Conservation (phyloP, 768 basidiomycete species). For the Cantharellus cinnabarinus region DNA sequence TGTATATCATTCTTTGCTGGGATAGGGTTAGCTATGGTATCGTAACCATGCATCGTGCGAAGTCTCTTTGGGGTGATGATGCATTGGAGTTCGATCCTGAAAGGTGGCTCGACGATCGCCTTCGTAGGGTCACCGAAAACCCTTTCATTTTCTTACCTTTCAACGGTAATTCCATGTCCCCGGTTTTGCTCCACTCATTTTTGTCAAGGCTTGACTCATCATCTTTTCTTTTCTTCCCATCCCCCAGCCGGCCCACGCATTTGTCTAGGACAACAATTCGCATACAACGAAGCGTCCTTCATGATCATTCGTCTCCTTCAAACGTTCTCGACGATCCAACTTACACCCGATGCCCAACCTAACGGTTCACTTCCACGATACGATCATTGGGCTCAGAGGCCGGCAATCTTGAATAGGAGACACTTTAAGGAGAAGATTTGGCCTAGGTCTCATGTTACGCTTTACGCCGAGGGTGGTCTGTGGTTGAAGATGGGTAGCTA, state of each 20-base stretch:
- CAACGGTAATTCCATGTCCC: conserved; percentile 19
- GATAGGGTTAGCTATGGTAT: neutral
- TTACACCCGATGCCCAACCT: conserved; percentile 35
- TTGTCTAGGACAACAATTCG: conserved; percentile 15
- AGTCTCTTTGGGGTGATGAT: conserved; percentile 48
- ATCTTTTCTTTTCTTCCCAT: neutral
- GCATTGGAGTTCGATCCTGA: conserved; percentile 64
- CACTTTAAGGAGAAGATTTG: conserved; percentile 4
- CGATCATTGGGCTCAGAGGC: conserved; percentile 1
- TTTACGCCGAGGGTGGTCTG: conserved; percentile 3
- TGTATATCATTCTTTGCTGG: neutral
- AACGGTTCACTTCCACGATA: conserved; percentile 32
- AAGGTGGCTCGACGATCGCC: conserved; percentile 45
- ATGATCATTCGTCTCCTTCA: conserved; percentile 44
- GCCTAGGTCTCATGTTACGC: conserved; percentile 5
- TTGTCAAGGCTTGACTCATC: neutral
- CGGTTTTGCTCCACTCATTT: neutral
- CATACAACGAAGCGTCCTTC: conserved; percentile 34
- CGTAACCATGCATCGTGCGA: neutral
- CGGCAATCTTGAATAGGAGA: neutral
- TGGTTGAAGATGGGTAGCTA: neutral
- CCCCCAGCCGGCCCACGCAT: conserved; percentile 31
- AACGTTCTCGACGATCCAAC: conserved; percentile 27
- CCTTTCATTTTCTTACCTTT: conserved; percentile 58
- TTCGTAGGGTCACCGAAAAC: conserved; percentile 10